Evolutionary conservation across 2,329 filamentous ascomycete species (phyloP).

Genomic region (Piedraia hortae): DNA sequence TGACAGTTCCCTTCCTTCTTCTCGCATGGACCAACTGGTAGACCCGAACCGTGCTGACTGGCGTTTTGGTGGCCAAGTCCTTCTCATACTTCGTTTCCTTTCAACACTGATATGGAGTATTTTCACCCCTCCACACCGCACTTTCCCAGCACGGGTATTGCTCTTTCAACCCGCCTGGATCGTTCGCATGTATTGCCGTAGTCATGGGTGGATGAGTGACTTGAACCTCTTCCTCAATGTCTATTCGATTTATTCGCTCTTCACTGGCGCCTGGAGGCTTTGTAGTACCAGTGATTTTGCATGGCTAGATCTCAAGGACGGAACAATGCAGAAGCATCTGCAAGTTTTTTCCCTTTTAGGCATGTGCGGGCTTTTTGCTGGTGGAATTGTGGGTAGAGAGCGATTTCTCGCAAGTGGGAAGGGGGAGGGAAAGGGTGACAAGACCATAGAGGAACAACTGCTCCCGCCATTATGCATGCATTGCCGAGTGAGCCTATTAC

Average conservation of each 20-base stretch:
- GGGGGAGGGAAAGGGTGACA: too few relatives aligned
- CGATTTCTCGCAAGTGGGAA: constrained; percentile 5
- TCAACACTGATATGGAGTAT: constrained; percentile 11
- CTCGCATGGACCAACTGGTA: too few relatives aligned
- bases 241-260: constrained; percentile 7
- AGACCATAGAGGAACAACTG: constrained; percentile 11
- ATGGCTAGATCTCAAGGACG: constrained; percentile 3
- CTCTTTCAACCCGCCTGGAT: constrained; percentile 11
- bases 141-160: constrained; percentile 8
- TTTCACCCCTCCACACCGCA: constrained; percentile 9
- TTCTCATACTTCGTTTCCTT: too few relatives aligned
- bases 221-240: constrained; percentile 6
- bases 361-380: constrained; percentile 8
- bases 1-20: too few relatives aligned
- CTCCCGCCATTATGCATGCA: constrained; percentile 31
- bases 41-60: too few relatives aligned
- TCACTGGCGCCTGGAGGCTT: constrained; percentile 7
- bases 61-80: too few relatives aligned
- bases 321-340: constrained; percentile 6
- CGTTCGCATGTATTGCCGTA: constrained; percentile 5
- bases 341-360: constrained; percentile 8
- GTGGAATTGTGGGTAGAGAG: constrained; percentile 9
- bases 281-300: constrained; percentile 2
- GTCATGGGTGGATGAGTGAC: constrained; percentile 8
- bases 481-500: too few relatives aligned